Evolutionary conservation across 2,329 filamentous ascomycete genomes (phyloP).

Genomic region (Aspergillus fijiensis): DNA sequence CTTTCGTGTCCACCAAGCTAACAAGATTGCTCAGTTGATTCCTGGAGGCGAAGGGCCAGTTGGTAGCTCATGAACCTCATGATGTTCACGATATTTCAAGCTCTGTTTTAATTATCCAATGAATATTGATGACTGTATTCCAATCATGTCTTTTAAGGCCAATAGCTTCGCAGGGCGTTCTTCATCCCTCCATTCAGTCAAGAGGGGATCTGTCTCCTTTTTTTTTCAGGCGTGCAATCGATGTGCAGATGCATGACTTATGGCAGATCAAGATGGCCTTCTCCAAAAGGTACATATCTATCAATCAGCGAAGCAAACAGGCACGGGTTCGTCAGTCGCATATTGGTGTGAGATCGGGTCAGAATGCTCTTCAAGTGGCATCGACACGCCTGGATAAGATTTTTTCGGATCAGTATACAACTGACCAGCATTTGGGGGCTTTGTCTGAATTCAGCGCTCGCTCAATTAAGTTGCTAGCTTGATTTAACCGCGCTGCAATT

Average conservation of each 20-base stretch:
- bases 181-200: background rate
- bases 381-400: too few relatives aligned
- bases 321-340: background rate
- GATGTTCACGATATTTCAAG: constrained; percentile 15
- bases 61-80: constrained; percentile 27
- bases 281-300: background rate
- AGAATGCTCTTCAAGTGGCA: too few relatives aligned
- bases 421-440: too few relatives aligned
- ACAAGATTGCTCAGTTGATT: constrained; percentile 59
- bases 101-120: constrained; percentile 17
- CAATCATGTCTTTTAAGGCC: constrained; percentile 18
- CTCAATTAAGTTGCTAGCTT: too few relatives aligned
- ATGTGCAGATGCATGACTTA: background rate
- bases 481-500: too few relatives aligned
- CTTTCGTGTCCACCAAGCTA: background rate
- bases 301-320: background rate
- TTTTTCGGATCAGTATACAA: too few relatives aligned
- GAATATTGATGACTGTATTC: constrained; percentile 18
- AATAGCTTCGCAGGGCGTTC: background rate
- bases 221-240: background rate
- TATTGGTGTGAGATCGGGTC: too few relatives aligned
- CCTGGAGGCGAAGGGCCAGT: constrained; percentile 72
- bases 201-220: background rate
- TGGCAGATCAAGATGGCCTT: background rate
- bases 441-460: too few relatives aligned